Conservation (phyloP, 73 alveolate genomes). For the Chromera velia region DNA sequence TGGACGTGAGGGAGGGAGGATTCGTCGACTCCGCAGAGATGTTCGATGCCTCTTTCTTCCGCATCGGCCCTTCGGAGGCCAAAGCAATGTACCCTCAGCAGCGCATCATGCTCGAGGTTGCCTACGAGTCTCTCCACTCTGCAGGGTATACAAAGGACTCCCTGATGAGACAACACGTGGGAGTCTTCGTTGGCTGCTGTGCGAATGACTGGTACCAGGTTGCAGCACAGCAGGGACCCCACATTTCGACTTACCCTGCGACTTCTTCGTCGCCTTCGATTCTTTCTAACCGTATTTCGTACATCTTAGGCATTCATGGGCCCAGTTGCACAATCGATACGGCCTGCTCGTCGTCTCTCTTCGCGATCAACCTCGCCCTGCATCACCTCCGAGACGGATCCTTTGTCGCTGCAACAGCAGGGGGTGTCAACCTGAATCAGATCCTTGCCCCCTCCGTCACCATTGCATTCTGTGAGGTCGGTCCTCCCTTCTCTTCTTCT, state of each 20-base stretch:
- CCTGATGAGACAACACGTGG: background rate
- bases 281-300: constrained; percentile 35
- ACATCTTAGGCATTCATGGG: constrained; percentile 19
- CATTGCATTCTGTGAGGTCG: too few relatives aligned
- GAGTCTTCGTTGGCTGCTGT: background rate
- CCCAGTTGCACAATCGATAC: constrained; percentile 21
- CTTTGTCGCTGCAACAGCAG: too few relatives aligned
- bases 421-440: too few relatives aligned
- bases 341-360: constrained; percentile 28
- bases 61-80: constrained; percentile 39
- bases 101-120: constrained; percentile 25
- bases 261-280: constrained; percentile 36
- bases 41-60: constrained; percentile 34
- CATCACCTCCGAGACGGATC: too few relatives aligned
- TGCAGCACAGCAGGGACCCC: background rate
- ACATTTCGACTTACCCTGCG: background rate
- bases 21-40: constrained; percentile 18
- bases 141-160: constrained; percentile 2
- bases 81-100: constrained; percentile 43
- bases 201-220: background rate
- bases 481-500: too few relatives aligned
- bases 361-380: constrained; percentile 29
- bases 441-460: too few relatives aligned
- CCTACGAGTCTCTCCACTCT: constrained; percentile 36
- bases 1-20: constrained; percentile 24